Conservation (phyloP, 2,329 filamentous ascomycete species). For the Pseudogymnoascus sp. region DNA sequence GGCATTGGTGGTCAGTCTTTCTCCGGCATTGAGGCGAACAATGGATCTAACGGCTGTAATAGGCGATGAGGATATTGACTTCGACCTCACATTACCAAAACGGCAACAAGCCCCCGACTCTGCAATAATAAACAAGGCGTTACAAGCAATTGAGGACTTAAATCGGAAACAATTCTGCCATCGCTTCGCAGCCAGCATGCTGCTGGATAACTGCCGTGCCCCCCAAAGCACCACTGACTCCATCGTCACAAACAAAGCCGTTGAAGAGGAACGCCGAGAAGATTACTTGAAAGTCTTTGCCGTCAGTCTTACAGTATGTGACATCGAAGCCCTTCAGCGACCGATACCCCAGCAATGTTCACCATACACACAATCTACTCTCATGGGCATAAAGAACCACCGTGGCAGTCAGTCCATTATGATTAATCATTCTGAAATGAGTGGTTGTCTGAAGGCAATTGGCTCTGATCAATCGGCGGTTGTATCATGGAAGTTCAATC, state of each 20-base stretch:
- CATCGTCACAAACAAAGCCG: slow-evolving; percentile 21
- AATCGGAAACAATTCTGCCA: slow-evolving; percentile 25
- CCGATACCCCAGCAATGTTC: slow-evolving; percentile 42
- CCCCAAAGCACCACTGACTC: slow-evolving; percentile 18
- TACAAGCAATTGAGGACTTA: slow-evolving; percentile 1
- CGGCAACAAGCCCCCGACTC: background rate
- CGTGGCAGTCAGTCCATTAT: slow-evolving; percentile 24
- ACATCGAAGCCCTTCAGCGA: slow-evolving; percentile 45
- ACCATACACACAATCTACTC: slow-evolving; percentile 30
- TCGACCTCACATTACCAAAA: background rate
- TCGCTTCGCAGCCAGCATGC: slow-evolving; percentile 25
- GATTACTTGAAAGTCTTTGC: slow-evolving; percentile 49
- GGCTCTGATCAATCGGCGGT: slow-evolving; percentile 48
- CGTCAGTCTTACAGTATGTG: slow-evolving; percentile 54
- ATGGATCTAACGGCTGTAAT: background rate
- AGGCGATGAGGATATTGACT: slow-evolving; percentile 1
- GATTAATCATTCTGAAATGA: slow-evolving; percentile 28
- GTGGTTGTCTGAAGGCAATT: slow-evolving; percentile 44
- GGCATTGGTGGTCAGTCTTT: background rate
- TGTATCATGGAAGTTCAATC: slow-evolving; percentile 56
- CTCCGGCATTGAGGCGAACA: background rate
- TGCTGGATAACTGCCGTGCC: slow-evolving; percentile 27
- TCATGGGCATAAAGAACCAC: slow-evolving; percentile 30
- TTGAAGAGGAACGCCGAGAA: slow-evolving; percentile 30
- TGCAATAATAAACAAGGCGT: background rate